Base-by-base conservation (phyloP, 768 basidiomycete genomes). In the Hygrocybe punicea region DNA sequence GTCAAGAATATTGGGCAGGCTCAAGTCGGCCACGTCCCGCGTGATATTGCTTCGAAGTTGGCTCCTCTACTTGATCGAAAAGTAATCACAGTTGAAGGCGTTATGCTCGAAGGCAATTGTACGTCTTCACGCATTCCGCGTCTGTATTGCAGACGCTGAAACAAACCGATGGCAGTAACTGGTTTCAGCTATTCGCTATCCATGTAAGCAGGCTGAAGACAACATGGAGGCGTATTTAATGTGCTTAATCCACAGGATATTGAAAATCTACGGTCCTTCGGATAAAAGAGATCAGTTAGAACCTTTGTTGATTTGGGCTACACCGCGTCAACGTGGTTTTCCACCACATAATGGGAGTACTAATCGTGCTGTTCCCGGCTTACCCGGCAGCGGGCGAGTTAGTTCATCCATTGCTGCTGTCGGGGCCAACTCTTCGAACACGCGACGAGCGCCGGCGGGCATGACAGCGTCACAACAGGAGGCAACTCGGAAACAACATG, bases 1-100 rank as follows among this genome's bases (percentile, higher is more conserved):
- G 91, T 94, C 24, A 77, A 81, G 66, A 95, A 95, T 65, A 91
- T 93, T 40, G 76, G 79, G 2, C 75, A 77, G 1, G 73, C 73
- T 11, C 87, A 93, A 79, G 91, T 95, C 2, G 93, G 93, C 1
- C 93, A 94, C 70, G 67, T 94, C 21, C 85, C 89, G 2, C 78
- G 81, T 34, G 72, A 70, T 19, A 77, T 86, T 11, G 89, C 83
- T 0, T 52, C 67, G 0, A 79, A 81, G 62, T 74, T 94, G 16
- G 80, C 92, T 4, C 84, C 88, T 1, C 73, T 93, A 21, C 79
- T 94, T 50, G 93, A 95, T 67, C 71, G 72, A 44, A 71, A 69
- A 9, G 55, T 78, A 2, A 76, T 94, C 44, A 86, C 79, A 0
- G 81, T 90, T 3, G 93, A 94, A 73, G 93, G 91, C 6, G 70